These are phyloP conservation scores for Phytopythium aichiense DNA, from an alignment of 352 stramenopile species.

Conservation along the genomic window DNA sequence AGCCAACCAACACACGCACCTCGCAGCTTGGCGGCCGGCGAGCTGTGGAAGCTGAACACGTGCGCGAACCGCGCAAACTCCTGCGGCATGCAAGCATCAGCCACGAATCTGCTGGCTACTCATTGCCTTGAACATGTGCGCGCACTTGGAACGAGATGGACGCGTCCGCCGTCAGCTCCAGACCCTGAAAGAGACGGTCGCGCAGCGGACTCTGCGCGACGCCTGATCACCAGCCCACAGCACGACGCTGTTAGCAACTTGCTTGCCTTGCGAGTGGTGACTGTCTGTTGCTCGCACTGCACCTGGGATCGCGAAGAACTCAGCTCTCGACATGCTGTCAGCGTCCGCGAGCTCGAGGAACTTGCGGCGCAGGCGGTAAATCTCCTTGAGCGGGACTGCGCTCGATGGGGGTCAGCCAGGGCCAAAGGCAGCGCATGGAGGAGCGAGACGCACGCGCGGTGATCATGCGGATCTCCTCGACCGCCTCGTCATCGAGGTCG, in stretches of 20 bases:
- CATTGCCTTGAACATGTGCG: too few relatives aligned
- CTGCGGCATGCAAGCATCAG: constrained; percentile 13
- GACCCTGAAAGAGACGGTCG: constrained; percentile 36
- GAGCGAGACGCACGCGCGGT: constrained; percentile 27
- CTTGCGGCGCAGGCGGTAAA: constrained; percentile 46
- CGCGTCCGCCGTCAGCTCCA: constrained; percentile 30
- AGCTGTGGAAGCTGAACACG: constrained; percentile 58
- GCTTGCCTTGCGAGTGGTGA: too few relatives aligned
- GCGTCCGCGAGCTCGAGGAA: constrained; percentile 24
- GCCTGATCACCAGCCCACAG: constrained; percentile 5
- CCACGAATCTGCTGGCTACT: too few relatives aligned
- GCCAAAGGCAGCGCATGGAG: too few relatives aligned
- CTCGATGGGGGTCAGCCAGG: neutral
- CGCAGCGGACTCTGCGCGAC: constrained; percentile 41
- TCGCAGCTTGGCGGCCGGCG: constrained; percentile 43
- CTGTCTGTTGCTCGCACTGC: neutral
- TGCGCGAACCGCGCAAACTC: constrained; percentile 54
- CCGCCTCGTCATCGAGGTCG: constrained; percentile 51
- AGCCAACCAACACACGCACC: constrained; percentile 12
- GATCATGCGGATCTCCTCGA: constrained; percentile 61
- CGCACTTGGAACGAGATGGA: constrained; percentile 38
- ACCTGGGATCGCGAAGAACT: constrained; percentile 46
- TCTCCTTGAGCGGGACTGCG: constrained; percentile 49
- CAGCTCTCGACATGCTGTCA: constrained; percentile 52
- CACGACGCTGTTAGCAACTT: too few relatives aligned